phyloP scores from a whole-genome alignment of 176 grass and related monocot genomes.

The Carex kokanica region DNA sequence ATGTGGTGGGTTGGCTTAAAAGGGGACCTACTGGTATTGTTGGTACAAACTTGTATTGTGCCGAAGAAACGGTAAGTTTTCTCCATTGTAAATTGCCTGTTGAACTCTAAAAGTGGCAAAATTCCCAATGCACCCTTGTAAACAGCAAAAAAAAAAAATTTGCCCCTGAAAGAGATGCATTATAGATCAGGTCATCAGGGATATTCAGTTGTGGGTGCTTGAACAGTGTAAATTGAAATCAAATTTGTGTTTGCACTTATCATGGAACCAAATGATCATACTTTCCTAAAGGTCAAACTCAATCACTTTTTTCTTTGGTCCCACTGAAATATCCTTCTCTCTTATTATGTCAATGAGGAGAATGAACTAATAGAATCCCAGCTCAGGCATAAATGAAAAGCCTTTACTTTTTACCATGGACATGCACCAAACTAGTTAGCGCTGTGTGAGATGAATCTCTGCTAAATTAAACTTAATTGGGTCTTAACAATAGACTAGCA shows the following conservation, averaged over 20 bases:
- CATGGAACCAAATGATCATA: neutral
- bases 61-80: constrained; percentile 82
- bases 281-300: neutral
- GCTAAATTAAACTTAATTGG: neutral
- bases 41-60: constrained; percentile 84
- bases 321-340: constrained; percentile 1
- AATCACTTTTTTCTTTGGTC: neutral
- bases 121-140: neutral
- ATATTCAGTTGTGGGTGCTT: neutral
- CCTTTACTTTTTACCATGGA: neutral
- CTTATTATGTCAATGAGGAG: neutral
- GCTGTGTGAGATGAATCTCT: constrained; percentile 1
- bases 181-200: neutral
- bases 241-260: neutral
- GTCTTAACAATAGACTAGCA: neutral
- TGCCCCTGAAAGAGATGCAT: neutral
- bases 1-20: constrained; percentile 95
- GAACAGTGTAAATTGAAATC: neutral
- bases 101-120: neutral
- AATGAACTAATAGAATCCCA: neutral
- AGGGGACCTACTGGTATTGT: constrained; percentile 88
- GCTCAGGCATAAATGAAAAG: neutral
- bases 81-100: neutral
- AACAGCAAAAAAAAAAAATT: neutral
- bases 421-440: neutral